phyloP scores from a whole-genome alignment of 2,329 filamentous ascomycete species.

The Botrytis paeoniae region DNA sequence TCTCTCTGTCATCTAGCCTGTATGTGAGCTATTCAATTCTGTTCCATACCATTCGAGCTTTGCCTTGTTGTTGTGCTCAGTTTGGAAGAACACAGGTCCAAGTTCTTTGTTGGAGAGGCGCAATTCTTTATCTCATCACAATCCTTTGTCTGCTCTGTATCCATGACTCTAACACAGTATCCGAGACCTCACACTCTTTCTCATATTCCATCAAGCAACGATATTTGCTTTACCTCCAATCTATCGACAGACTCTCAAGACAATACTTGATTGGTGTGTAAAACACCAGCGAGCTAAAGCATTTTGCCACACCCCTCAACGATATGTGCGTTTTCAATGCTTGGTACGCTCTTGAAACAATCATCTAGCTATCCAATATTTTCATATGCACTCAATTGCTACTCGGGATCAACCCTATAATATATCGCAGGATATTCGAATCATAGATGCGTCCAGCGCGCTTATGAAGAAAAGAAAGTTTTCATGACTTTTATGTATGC shows the following conservation, averaged over 20 bases:
- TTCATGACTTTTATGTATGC: not conserved
- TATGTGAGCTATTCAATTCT: not conserved
- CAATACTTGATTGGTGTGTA: not conserved
- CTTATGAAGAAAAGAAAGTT: not conserved
- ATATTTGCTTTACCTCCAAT: not conserved
- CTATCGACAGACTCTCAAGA: not conserved
- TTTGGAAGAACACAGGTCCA: not conserved
- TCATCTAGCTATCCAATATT: not conserved
- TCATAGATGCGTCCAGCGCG: accelerated
- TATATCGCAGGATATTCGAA: not conserved
- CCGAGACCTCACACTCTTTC: not conserved
- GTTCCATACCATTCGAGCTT: not conserved
- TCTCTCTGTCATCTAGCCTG: not conserved
- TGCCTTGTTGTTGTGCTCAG: not conserved
- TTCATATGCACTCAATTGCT: not conserved
- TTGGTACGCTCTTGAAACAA: not conserved
- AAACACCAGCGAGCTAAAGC: not conserved
- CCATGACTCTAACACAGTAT: not conserved
- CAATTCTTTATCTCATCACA: not conserved
- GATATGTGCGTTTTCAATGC: too few relatives aligned
- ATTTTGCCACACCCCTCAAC: too few relatives aligned
- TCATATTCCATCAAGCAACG: not conserved
- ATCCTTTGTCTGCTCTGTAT: not conserved
- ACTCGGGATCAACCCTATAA: not conserved
- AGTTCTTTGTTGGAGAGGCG: not conserved